Conservation (phyloP, 108 stramenopile species). For the Pseudonitzschia multiseries region DNA sequence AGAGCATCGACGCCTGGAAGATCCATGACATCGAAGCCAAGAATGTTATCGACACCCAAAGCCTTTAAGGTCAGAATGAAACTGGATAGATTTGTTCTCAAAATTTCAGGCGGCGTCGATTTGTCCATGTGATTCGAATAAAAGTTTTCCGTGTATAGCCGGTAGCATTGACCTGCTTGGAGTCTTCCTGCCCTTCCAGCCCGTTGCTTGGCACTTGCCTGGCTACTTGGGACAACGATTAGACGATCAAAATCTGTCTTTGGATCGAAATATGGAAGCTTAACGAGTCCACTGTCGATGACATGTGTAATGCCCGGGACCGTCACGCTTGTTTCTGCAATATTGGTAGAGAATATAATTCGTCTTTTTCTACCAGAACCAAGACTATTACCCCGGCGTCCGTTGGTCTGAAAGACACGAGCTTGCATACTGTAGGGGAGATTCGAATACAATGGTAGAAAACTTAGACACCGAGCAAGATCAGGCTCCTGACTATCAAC, state of each 20-base stretch:
- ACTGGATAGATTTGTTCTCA: slow-evolving; percentile 80
- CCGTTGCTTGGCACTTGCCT: slow-evolving; percentile 89
- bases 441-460: slow-evolving; percentile 89
- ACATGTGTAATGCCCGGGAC: slow-evolving; percentile 89
- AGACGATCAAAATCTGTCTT: slow-evolving; percentile 74
- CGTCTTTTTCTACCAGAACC: slow-evolving; percentile 35
- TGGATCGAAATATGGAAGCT: slow-evolving; percentile 92
- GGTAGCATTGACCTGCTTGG: slow-evolving; percentile 91
- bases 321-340: slow-evolving; percentile 95
- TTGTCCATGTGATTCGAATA: slow-evolving; percentile 45
- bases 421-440: slow-evolving; percentile 79
- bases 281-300: slow-evolving; percentile 94
- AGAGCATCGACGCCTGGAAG: slow-evolving; percentile 80
- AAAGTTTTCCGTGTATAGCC: slow-evolving; percentile 85
- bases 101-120: slow-evolving; percentile 53
- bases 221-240: slow-evolving; percentile 72
- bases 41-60: slow-evolving; percentile 90
- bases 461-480: slow-evolving; percentile 32
- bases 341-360: slow-evolving; percentile 87
- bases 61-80: slow-evolving; percentile 95
- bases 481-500: slow-evolving; percentile 26
- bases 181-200: slow-evolving; percentile 92
- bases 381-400: slow-evolving; percentile 4
- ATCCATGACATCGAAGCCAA: slow-evolving; percentile 93
- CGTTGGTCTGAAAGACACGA: slow-evolving; percentile 64